Percentiles rank a stretch among this genome's conserved stretches.
These are phyloP conservation scores for Hypholoma sublateritium DNA, from an alignment of 768 basidiomycete species.

Conservation along the genomic window DNA sequence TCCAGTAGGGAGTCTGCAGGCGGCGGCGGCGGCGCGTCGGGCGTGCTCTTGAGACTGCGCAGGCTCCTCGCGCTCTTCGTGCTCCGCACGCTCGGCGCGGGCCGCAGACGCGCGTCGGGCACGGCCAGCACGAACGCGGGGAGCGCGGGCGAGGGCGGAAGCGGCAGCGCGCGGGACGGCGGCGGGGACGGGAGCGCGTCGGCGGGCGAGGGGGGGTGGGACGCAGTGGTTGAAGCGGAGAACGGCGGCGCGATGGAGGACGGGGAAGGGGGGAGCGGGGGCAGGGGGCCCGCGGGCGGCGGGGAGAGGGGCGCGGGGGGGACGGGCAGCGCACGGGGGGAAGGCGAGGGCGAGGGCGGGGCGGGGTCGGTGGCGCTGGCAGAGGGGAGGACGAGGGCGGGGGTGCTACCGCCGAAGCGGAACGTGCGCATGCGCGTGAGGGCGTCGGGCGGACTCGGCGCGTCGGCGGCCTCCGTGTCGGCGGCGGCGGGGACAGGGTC, in stretches of 20 bases:
- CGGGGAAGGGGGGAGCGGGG: not conserved
- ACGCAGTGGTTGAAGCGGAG: too few relatives aligned
- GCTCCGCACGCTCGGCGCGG: not conserved
- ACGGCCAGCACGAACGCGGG: not conserved
- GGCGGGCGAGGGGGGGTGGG: too few relatives aligned
- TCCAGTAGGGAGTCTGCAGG: too few relatives aligned
- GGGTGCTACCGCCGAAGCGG: constrained; percentile 26
- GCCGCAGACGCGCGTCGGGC: not conserved
- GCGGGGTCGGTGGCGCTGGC: not conserved
- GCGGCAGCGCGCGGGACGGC: too few relatives aligned
- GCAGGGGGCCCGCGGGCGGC: not conserved
- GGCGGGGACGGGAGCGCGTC: too few relatives aligned
- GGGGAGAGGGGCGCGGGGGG: not conserved
- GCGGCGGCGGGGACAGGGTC: not conserved
- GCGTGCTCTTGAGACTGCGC: not conserved
- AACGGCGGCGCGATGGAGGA: too few relatives aligned
- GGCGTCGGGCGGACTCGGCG: constrained; percentile 3
- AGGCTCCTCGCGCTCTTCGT: not conserved
- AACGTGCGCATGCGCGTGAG: constrained; percentile 27
- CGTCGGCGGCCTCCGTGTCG: not conserved
- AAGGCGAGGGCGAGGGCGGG: not conserved
- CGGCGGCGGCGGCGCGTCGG: too few relatives aligned
- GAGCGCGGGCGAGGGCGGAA: too few relatives aligned
- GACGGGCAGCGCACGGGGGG: too few relatives aligned
- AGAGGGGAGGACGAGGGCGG: not conserved